phyloP scores from a whole-genome alignment of 805 yeast genomes.

The Teunomyces barrocoloradensis region DNA sequence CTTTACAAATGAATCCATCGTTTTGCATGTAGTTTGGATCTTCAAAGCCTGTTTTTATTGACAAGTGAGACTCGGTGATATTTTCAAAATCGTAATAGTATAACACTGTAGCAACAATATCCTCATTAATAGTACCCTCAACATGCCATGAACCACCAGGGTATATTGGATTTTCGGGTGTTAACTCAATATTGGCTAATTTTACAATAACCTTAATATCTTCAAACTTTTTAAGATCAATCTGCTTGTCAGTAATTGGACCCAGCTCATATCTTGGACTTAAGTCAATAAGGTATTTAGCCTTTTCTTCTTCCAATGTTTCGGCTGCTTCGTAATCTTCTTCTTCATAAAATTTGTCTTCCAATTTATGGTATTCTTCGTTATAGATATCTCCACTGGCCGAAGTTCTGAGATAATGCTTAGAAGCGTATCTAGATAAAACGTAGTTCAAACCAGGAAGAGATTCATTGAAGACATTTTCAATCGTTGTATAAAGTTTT shows the following conservation, averaged over 20 bases:
- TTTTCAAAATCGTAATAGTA: slow-evolving; percentile 43
- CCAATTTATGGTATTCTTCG: slow-evolving; percentile 13
- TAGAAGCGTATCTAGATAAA: slow-evolving; percentile 22
- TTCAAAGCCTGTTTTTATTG: slow-evolving; percentile 27
- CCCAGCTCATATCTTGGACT: slow-evolving; percentile 5
- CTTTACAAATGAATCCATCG: slow-evolving; percentile 22
- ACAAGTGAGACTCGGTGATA: slow-evolving; percentile 30
- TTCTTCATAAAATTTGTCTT: slow-evolving; percentile 7
- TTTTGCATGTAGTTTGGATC: slow-evolving; percentile 36
- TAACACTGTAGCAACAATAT: slow-evolving; percentile 39
- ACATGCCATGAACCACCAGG: slow-evolving; percentile 45
- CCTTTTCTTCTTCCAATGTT: slow-evolving; percentile 8
- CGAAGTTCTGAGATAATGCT: slow-evolving; percentile 13
- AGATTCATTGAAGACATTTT: slow-evolving; percentile 23
- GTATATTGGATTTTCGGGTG: slow-evolving; percentile 39
- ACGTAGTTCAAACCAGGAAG: slow-evolving; percentile 32
- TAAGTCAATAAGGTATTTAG: not conserved
- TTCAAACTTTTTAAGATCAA: slow-evolving; percentile 16
- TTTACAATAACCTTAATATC: slow-evolving; percentile 37
- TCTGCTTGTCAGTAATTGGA: slow-evolving; percentile 6
- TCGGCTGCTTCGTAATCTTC: slow-evolving; percentile 8
- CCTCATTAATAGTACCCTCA: slow-evolving; percentile 41
- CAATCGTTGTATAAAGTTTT: slow-evolving; percentile 30
- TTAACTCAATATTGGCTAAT: slow-evolving; percentile 39
- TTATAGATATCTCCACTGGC: slow-evolving; percentile 15